A percentile compares a stretch with the other conserved stretches of the same genome.
Conservation (phyloP, 2,329 filamentous ascomycete genomes). For the Pseudopithomyces maydicus region DNA sequence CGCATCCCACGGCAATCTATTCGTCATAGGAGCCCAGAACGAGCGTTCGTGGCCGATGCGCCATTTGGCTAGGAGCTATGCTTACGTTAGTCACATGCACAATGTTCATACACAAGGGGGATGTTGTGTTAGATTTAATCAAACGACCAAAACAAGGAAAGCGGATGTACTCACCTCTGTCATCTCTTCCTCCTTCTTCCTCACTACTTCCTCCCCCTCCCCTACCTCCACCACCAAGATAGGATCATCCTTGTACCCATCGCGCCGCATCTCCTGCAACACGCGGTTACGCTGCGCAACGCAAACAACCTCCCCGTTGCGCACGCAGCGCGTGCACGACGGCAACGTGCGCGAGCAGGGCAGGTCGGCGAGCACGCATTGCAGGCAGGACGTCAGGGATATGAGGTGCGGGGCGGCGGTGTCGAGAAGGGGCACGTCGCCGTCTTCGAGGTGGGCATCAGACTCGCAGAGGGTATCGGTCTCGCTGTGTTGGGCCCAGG, state of each 20-base stretch:
- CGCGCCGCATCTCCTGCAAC: slow-evolving; percentile 13
- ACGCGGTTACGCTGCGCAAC: slow-evolving; percentile 28
- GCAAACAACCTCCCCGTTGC: slow-evolving; percentile 23
- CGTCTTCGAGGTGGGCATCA: not conserved
- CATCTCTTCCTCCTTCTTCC: slow-evolving; percentile 19
- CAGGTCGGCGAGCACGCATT: slow-evolving; percentile 31
- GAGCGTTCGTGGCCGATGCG: slow-evolving; percentile 14
- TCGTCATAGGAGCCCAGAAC: slow-evolving; percentile 34
- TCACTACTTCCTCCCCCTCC: slow-evolving; percentile 18
- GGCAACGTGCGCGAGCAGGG: slow-evolving; percentile 37
- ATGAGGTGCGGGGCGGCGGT: slow-evolving; percentile 16
- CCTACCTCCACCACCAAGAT: slow-evolving; percentile 24
- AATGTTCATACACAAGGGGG: too few relatives aligned
- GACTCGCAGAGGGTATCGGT: too few relatives aligned
- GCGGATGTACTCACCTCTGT: slow-evolving; percentile 14
- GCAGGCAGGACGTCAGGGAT: slow-evolving; percentile 33
- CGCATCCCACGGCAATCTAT: not conserved
- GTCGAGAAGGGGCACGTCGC: not conserved
- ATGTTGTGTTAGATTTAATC: too few relatives aligned
- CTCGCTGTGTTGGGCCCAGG: too few relatives aligned
- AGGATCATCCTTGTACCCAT: slow-evolving; percentile 4
- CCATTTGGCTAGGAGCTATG: slow-evolving; percentile 20
- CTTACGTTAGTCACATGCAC: not conserved
- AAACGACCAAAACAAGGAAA: not conserved
- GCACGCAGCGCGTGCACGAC: slow-evolving; percentile 32